Base-by-base conservation (phyloP, 1,284 basidiomycete species). In the Chalciporus piperatoides region DNA sequence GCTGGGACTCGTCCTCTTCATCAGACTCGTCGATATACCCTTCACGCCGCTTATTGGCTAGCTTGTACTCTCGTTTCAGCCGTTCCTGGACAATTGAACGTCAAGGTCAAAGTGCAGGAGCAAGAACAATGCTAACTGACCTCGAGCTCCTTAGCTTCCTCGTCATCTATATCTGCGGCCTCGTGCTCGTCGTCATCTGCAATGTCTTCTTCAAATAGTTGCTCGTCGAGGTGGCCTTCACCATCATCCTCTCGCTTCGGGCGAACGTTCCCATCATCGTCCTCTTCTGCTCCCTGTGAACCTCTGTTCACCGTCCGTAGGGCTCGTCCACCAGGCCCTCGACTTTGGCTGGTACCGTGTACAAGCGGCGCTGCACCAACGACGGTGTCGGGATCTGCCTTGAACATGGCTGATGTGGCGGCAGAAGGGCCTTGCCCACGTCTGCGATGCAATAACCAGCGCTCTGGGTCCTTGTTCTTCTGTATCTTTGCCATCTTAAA, bases 151-250 rank as follows among this genome's bases (percentile, higher is more conserved):
- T 89, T 92, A 33, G 84, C 79, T 62, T 92, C 88, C 50, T 92
- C 88, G 53, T 93, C 92, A 42, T 92, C 83, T 47, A 74, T 72
- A 25, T 82, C 82, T 49, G 89, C 85, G 17, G 77, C 73, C 38
- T 83, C 77, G 63, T 81, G 82, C 63, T 93, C 91, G 45, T 94
- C 91, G 56, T 94, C 91, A 58, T 93, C 92, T 17, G 86, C 86
- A 61, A 92, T 87, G 15, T 88, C 86, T 59, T 89, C 89, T 59
- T 93, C 90, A 60, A 81, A 93, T 21, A 86, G 78, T 51, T 89
- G 77, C 63, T 94, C 91, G 59, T 92, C 91, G 52, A 89, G 63
- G 60, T 86, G 84, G 14, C 85, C 86, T 54, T 89, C 86, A 33
- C 73, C 79, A 21, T 84, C 84, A 54, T 78, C 71, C 58, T 86